These are phyloP conservation scores for Tinospora cordifolia DNA, from an alignment of 164 flowering plant species.

Conservation along the genomic window DNA sequence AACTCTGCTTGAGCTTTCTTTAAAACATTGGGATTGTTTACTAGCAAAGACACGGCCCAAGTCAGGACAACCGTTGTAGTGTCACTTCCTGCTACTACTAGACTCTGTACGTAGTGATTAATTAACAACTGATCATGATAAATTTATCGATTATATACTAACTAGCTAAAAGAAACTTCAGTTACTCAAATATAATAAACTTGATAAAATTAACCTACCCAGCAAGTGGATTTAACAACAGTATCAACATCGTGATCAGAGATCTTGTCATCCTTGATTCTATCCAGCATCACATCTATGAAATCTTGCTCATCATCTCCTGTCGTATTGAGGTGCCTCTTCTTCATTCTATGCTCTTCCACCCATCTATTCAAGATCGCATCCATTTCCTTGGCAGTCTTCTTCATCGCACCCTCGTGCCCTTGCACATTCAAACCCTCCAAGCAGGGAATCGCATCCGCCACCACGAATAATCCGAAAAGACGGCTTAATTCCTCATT, in stretches of 20 bases:
- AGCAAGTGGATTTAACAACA: conserved; percentile 16
- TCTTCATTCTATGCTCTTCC: conserved; percentile 14
- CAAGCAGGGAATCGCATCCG: conserved; percentile 21
- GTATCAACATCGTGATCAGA: conserved; percentile 12
- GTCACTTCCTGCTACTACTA: conserved; percentile 18
- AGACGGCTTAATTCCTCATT: conserved; percentile 1
- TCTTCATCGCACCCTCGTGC: conserved; percentile 18
- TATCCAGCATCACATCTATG: conserved; percentile 23
- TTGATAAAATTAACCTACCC: conserved; percentile 25
- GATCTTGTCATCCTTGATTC: conserved; percentile 1
- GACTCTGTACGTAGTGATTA: conserved; percentile 1
- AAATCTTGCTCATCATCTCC: conserved; percentile 21
- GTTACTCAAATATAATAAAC: no score
- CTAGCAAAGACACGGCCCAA: conserved; percentile 26
- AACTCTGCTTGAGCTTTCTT: conserved; percentile 27
- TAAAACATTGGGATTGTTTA: conserved; percentile 20
- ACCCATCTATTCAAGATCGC: conserved; percentile 13
- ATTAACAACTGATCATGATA: no score
- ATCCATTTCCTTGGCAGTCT: conserved; percentile 15
- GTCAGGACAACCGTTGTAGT: conserved; percentile 17
- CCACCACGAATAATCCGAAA: conserved; percentile 9
- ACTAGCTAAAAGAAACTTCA: neutral
- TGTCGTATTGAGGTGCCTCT: neutral
- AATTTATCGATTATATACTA: no score
- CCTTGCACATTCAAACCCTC: conserved; percentile 22